Base-by-base conservation (phyloP, 2,329 filamentous ascomycete genomes). In the Beauveria asiatica region DNA sequence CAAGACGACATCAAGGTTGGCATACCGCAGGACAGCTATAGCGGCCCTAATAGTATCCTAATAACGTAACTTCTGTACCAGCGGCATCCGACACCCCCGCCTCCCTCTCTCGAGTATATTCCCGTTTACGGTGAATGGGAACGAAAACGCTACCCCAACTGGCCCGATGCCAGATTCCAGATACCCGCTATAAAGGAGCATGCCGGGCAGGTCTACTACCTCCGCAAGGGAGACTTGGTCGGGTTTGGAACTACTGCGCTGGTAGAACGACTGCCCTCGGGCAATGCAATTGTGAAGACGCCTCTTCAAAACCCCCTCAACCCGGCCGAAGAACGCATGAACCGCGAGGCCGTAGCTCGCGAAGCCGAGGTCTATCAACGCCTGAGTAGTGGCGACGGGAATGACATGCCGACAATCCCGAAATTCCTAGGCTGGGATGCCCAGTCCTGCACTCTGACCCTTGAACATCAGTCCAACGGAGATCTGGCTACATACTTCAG, bases 381-480 rank as follows among this genome's bases (percentile, higher is more conserved):
- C 41, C 46, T 68, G 8, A 64, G 65, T 19, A 50, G 54, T 19
- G 64, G 65, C 30, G 39, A 45, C 25, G 41, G 52, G 23, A 21
- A 33, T 16, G 52, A 30, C 39, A 21, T 16, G 25, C 65, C 64
- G 50, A 64, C 63, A 42, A 55, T 69, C 27, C 62, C 65, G 10
- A 60, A 62, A 45, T 59, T 67, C 11, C 53, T 68, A 44, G 57
- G 58, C 54, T 70, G 66, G 65, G 62, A 70, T 59, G 61, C 65
- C 9, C 44, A 64, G 27, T 48, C 60, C 2, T 68, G 64, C 61
- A 64, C 63, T 39, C 59, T 70, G 61, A 69, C 66, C 25, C 64
- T 71, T 53, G 64, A 69, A 61, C 65, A 68, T 49, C 63, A 68
- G 61, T 46, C 55, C 45, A 69, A 69, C 57, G 69, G 69, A 39